Evolutionary conservation across 345 rosid genomes (phyloP).

Genomic region (Gynandropsis gynandra): DNA sequence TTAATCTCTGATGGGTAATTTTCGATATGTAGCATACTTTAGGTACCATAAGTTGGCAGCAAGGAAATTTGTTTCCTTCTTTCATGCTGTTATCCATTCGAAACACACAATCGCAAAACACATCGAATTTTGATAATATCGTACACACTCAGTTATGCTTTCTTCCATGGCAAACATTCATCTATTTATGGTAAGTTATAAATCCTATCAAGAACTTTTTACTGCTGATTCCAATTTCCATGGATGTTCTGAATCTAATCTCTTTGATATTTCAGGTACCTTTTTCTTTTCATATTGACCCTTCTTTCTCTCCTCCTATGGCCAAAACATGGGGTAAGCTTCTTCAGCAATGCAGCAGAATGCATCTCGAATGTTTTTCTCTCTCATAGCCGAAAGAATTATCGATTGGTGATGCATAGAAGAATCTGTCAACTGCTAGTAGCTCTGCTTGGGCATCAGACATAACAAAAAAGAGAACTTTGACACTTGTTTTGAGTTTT

Average conservation of each 20-base stretch:
- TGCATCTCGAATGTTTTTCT: constrained; percentile 33
- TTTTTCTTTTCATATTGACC: constrained; percentile 44
- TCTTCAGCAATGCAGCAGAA: constrained; percentile 33
- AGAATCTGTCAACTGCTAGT: too few species aligned
- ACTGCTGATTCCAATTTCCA: constrained; percentile 11
- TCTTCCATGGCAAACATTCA: constrained; percentile 74
- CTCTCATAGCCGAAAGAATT: too few species aligned
- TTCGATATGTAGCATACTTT: constrained; percentile 64
- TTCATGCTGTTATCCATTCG: constrained; percentile 79
- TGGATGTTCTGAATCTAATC: constrained; percentile 9
- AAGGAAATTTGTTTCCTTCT: constrained; percentile 86
- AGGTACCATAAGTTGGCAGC: constrained; percentile 95
- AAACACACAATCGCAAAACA: constrained; percentile 26
- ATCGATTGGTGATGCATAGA: too few species aligned
- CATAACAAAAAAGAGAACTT: too few species aligned
- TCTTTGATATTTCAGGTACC: constrained; percentile 46
- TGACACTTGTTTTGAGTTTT: too few species aligned
- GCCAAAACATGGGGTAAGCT: constrained; percentile 58
- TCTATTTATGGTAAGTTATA: constrained; percentile 68
- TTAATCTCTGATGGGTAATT: constrained; percentile 14
- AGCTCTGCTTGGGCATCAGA: too few species aligned
- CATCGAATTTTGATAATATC: constrained; percentile 35
- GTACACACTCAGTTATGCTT: constrained; percentile 57
- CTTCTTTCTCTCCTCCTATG: constrained; percentile 53
- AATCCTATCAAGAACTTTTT: too few species aligned